Base-by-base conservation (phyloP, 1,139 yeast species). In the Yamadazyma diddensiae region DNA sequence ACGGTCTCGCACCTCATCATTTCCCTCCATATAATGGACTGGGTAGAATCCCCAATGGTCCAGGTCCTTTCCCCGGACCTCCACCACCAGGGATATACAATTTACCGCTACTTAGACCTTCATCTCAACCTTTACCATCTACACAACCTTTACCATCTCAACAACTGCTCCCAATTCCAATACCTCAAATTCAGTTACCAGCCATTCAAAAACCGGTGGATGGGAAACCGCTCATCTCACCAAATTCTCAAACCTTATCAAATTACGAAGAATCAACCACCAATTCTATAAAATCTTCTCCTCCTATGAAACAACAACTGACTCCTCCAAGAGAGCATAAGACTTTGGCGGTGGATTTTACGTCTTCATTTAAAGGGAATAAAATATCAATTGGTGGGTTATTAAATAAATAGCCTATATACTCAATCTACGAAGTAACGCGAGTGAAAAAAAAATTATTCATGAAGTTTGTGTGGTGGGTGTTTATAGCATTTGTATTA, bases 61-160 rank as follows among this genome's bases (percentile, higher is more conserved):
- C 73, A 0, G 72, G 71, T 1, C 72, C 72, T 1, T 52, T 65
- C 9, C 72, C 72, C 0, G 72, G 73, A 1, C 73, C 72, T 3
- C 69, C 69, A 2, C 68, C 69, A 22, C 57, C 57, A 21, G 40
- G 34, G 15, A 17, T 35, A 15, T 41, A 40, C 37, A 29, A 34
- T 20, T 12, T 36, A n/a, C 33, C 36, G 30, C 25, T 28, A 5
- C 33, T 31, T 6, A 16, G 33, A 15, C 27, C 36, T 12, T 22
- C 36, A 16, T 33, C 41, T 6, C 32, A 33, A 12, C 24, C 28
- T 12, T 16, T 27, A 16, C 21, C 20, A 21, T 31, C 17, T 6
- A 18, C 6, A 6, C 20, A 6, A 6, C 20, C 9, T 6, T 12
- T 9, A 21, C 22, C 8, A 5, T 10, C 8, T 12, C 22, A 21